These are phyloP conservation scores for Magnusiomyces sp. DNA, from an alignment of 1,139 yeast genomes.

Conservation along the genomic window DNA sequence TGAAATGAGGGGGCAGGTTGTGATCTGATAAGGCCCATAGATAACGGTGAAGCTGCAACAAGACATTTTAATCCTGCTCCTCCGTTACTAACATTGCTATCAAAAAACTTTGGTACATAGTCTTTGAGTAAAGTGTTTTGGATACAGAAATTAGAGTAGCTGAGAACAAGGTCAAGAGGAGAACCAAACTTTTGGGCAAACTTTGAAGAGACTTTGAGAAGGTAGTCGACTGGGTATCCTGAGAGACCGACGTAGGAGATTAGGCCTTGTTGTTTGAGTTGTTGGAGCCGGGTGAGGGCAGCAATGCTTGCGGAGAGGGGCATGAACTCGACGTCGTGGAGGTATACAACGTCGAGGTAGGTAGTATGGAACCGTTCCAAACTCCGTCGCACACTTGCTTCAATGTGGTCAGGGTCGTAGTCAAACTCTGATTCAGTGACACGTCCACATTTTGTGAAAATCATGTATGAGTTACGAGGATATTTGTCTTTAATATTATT, in stretches of 20 bases:
- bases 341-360: slow-evolving; percentile 71
- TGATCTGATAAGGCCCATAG: slow-evolving; percentile 77
- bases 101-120: slow-evolving; percentile 42
- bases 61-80: slow-evolving; percentile 52
- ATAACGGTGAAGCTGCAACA: slow-evolving; percentile 74
- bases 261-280: slow-evolving; percentile 55
- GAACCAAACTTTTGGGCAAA: slow-evolving; percentile 36
- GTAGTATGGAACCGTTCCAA: slow-evolving; percentile 52
- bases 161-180: slow-evolving; percentile 61
- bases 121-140: slow-evolving; percentile 59
- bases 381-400: slow-evolving; percentile 57
- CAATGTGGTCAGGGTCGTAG: slow-evolving; percentile 53
- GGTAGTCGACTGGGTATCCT: slow-evolving; percentile 75
- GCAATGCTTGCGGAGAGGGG: slow-evolving; percentile 44
- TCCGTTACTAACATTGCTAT: neutral
- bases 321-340: slow-evolving; percentile 87
- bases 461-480: slow-evolving; percentile 55
- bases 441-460: slow-evolving; percentile 87
- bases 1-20: slow-evolving; percentile 67
- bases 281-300: slow-evolving; percentile 54
- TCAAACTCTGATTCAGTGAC: slow-evolving; percentile 61
- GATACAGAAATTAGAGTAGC: slow-evolving; percentile 75
- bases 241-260: slow-evolving; percentile 67
- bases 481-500: slow-evolving; percentile 35
- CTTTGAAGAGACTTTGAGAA: slow-evolving; percentile 35